These are phyloP conservation scores for Ustilago crameri DNA, from an alignment of 1,284 basidiomycete genomes.

Conservation along the genomic window DNA sequence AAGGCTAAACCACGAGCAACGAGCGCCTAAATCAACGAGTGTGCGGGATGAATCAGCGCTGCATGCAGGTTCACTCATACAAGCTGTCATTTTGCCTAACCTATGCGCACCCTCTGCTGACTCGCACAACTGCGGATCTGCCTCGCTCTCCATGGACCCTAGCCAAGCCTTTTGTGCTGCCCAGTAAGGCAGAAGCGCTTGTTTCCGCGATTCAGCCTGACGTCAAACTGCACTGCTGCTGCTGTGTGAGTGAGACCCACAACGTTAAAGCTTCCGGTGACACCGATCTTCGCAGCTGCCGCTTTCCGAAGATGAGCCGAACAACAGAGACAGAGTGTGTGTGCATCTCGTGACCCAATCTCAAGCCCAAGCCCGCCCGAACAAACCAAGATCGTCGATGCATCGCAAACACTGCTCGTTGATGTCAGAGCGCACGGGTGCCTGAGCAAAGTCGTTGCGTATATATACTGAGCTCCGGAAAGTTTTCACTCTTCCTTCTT, in stretches of 20 bases:
- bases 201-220: constrained; percentile 8
- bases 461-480: too few relatives aligned
- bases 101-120: constrained; percentile 7
- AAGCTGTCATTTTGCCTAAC: constrained; percentile 17
- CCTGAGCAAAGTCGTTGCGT: too few relatives aligned
- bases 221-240: constrained; percentile 30
- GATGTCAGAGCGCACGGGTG: constrained; percentile 33
- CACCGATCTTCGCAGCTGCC: not conserved
- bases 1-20: not conserved
- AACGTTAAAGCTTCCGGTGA: too few relatives aligned
- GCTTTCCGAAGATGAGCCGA: constrained; percentile 2
- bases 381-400: constrained; percentile 11
- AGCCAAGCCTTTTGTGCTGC: too few relatives aligned
- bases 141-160: too few relatives aligned
- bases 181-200: not conserved
- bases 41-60: constrained; percentile 33
- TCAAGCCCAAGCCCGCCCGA: too few relatives aligned
- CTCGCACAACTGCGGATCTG: constrained; percentile 5
- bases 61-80: constrained; percentile 13
- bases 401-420: too few relatives aligned
- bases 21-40: not conserved
- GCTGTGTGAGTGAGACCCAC: too few relatives aligned
- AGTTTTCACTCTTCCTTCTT: not conserved
- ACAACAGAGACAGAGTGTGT: not conserved
- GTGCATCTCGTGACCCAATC: too few relatives aligned